These are phyloP conservation scores for Colletotrichum coccodes DNA, from an alignment of 2,329 filamentous ascomycete genomes.

Conservation along the genomic window DNA sequence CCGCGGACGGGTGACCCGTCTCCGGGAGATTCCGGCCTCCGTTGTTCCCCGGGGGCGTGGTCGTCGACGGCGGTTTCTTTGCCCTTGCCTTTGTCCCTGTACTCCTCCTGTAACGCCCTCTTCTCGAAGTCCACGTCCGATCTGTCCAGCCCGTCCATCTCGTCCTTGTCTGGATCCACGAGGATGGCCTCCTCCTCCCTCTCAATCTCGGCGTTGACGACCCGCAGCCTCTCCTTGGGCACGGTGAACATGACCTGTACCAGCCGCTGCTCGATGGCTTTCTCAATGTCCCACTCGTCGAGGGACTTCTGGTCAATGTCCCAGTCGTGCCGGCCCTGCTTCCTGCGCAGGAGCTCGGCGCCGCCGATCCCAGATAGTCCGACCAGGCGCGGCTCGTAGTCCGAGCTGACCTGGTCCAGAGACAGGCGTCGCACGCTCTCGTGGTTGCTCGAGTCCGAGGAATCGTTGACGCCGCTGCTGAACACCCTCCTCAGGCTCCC, in stretches of 20 bases:
- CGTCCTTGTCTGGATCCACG: conserved; percentile 50
- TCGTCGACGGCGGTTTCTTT: conserved; percentile 14
- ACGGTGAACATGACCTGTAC: conserved; percentile 95
- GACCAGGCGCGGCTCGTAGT: conserved; percentile 56
- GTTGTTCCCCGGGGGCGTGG: background rate
- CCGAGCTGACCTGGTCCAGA: conserved; percentile 47
- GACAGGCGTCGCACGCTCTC: conserved; percentile 37
- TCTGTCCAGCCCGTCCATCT: conserved; percentile 21
- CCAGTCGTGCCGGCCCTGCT: conserved; percentile 67
- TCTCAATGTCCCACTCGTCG: conserved; percentile 81
- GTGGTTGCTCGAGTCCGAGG: conserved; percentile 37
- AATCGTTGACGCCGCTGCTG: conserved; percentile 51
- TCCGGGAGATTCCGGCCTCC: conserved; percentile 24
- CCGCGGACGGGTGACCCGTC: conserved; percentile 20
- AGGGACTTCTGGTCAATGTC: conserved; percentile 66
- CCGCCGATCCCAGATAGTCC: conserved; percentile 56
- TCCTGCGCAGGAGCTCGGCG: conserved; percentile 58
- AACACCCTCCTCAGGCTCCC: conserved; percentile 75
- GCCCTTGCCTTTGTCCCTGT: conserved; percentile 29
- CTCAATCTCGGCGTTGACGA: conserved; percentile 82
- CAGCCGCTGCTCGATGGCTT: conserved; percentile 74
- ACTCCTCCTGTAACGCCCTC: conserved; percentile 1
- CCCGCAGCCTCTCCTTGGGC: conserved; percentile 83
- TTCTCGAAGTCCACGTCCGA: conserved; percentile 1
- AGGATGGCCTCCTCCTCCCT: conserved; percentile 53